Base-by-base conservation (phyloP, 306 rosid genomes). In the Acmispon strigosus region DNA sequence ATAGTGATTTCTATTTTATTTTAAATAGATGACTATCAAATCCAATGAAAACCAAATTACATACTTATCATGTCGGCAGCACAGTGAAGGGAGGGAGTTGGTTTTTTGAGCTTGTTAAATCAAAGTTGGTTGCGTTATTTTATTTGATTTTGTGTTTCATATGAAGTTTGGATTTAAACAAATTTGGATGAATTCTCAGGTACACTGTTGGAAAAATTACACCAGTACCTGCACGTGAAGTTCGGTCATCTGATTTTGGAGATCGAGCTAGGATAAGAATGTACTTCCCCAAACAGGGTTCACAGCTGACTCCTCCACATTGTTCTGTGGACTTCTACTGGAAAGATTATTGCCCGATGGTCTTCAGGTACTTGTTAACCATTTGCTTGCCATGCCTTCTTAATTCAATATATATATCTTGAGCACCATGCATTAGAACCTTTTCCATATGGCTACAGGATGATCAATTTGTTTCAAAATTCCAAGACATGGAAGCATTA, bases 281-380 rank as follows among this genome's bases (percentile, higher is more conserved):
- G 96, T 87, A 80, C 78, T 95, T 95, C 54, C 99, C 99, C 18
- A 78, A 77, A 74, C 84, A 76, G 70, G 99, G 99, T 44, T 91
- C 99, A 39, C 95, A 83, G 74, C 84, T 86, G 70, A 95, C 97
- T 57, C 99, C 99, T 79, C 92, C 99, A 18, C 99, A 95, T 72
- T 27, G 52, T 75, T 95, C 99, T 60, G 37, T 87, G 15, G 91
- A 91, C 78, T 95, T 95, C 77, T 74, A 81, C 73, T 95, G 99
- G 99, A 95, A 95, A 81, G 99, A 95, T 68, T 95, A 95, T 79
- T 95, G 99, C 70, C 97, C 99, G 19, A 91, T 95, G 97, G 99
- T 95, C 75, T 95, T 95, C 81, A 91, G 99, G 99, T 94, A 87
- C 72, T 69, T 72, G 34, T 62, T 77, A 55, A 55, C 80, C 68